These are phyloP conservation scores for Curvularia sp. DNA, from an alignment of 2,329 filamentous ascomycete genomes.

Conservation along the genomic window DNA sequence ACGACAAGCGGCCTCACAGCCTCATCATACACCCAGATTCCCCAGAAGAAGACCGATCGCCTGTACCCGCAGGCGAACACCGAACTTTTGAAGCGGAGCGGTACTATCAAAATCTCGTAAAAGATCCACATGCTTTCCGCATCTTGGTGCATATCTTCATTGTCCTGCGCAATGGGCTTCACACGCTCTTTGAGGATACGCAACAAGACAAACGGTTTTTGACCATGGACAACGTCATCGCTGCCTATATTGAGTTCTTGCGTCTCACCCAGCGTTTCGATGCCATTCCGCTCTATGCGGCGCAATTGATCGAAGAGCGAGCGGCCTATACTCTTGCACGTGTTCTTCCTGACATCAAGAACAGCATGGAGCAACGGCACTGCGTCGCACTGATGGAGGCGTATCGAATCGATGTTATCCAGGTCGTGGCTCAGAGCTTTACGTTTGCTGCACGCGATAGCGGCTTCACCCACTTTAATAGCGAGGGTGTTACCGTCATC, in stretches of 20 bases:
- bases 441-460: constrained; percentile 46
- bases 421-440: constrained; percentile 76
- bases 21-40: constrained; percentile 44
- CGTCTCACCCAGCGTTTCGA: constrained; percentile 69
- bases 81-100: constrained; percentile 33
- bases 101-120: constrained; percentile 44
- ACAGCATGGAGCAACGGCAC: constrained; percentile 68
- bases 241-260: constrained; percentile 81
- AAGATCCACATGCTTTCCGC: constrained; percentile 54
- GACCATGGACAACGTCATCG: constrained; percentile 74
- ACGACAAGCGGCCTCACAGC: constrained; percentile 36
- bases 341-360: constrained; percentile 76
- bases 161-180: constrained; percentile 63
- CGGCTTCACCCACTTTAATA: constrained; percentile 36
- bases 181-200: constrained; percentile 20
- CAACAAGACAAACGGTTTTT: constrained; percentile 39
- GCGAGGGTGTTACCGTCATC: constrained; percentile 27
- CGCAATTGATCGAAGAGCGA: constrained; percentile 71
- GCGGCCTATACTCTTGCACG: constrained; percentile 75
- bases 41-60: constrained; percentile 21
- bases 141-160: constrained; percentile 65
- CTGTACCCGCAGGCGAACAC: constrained; percentile 28
- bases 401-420: constrained; percentile 73
- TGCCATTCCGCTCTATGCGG: constrained; percentile 87
- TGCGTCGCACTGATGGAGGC: constrained; percentile 78